Base-by-base conservation (phyloP, 2,329 filamentous ascomycete species). In the Onygenales sp. region DNA sequence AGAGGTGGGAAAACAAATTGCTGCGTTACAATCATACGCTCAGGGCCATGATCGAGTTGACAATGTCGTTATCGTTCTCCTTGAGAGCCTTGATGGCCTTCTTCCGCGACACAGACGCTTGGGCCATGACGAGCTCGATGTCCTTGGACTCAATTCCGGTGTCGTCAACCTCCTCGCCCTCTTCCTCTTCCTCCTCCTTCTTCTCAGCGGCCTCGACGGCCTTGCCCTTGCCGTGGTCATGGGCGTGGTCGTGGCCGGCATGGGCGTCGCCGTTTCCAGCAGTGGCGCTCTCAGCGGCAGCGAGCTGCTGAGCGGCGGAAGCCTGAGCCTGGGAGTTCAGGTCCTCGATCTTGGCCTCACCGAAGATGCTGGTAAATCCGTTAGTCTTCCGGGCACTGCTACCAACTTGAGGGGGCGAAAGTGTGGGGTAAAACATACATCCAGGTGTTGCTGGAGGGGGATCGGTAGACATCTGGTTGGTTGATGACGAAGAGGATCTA, bases 321-420 rank as follows among this genome's bases (percentile, higher is more conserved):
- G 92, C 88, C 80, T 97, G 93, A 67, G 92, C 92, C 72, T 92
- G 88, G 67, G 93, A 94, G 86, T 97, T 98, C 69, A 97, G 82
- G 77, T 98, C 94, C 84, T 98, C 93, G 63, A 98, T 97, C 88
- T 98, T 98, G 71, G 94, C 93, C 82, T 98, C 94, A 74, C 93
- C 93, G 73, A 98, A 98, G 76, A 97, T 94, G 77, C 92, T 96
- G 65, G 33, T 43, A 6, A 21, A 42, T 17, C 8, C 9, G 27
- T 43, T 43, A 42, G 37, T n/a, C 13, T 9, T 6, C 21, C n/a
- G 13, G 21, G 27, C 9, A 42, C 31, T n/a, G 2, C 3, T 5
- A 46, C 27, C 37, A 44, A 14, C 21, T 36, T 39, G 50, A 56
- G 55, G 59, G 62, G 62, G 64, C 55, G 68, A 57, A 54, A 57